These are phyloP conservation scores for Dothistroma septosporum DNA, from an alignment of 2,329 filamentous ascomycete species.

Conservation along the genomic window DNA sequence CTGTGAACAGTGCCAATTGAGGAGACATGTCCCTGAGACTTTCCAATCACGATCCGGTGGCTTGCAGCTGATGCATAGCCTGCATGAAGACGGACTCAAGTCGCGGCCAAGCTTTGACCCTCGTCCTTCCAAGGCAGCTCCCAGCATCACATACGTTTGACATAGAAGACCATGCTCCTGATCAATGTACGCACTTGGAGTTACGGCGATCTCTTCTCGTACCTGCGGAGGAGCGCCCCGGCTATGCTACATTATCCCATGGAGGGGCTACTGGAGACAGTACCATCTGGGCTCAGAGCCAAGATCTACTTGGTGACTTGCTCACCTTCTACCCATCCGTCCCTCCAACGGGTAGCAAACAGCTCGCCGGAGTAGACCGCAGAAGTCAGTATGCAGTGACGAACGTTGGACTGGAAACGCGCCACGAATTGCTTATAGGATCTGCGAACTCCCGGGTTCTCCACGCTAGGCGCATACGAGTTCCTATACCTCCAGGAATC, in stretches of 20 bases:
- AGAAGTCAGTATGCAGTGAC: not conserved
- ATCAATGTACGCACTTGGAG: not conserved
- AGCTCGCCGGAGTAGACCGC: not conserved
- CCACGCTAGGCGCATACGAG: too few species aligned
- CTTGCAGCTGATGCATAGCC: not conserved
- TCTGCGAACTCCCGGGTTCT: too few species aligned
- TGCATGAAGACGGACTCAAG: not conserved
- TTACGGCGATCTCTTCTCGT: not conserved
- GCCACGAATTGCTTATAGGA: not conserved
- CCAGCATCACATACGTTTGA: too few species aligned
- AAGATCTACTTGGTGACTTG: not conserved
- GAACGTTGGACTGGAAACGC: not conserved
- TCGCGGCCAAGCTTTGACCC: too few species aligned
- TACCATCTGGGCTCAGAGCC: not conserved
- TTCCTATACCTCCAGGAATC: too few species aligned
- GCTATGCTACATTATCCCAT: slow-evolving; percentile 25
- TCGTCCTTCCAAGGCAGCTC: too few species aligned
- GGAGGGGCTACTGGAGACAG: slow-evolving; percentile 24
- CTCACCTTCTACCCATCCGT: too few species aligned
- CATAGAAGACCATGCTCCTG: not conserved
- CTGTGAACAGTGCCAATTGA: not conserved
- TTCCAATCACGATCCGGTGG: not conserved
- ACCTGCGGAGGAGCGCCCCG: not conserved
- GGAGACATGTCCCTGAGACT: too few species aligned
- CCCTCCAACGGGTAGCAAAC: not conserved